Evolutionary conservation across 805 yeast species (phyloP), one percentile per base, ranked within the genome.

Genomic region (Candida incommunis): DNA sequence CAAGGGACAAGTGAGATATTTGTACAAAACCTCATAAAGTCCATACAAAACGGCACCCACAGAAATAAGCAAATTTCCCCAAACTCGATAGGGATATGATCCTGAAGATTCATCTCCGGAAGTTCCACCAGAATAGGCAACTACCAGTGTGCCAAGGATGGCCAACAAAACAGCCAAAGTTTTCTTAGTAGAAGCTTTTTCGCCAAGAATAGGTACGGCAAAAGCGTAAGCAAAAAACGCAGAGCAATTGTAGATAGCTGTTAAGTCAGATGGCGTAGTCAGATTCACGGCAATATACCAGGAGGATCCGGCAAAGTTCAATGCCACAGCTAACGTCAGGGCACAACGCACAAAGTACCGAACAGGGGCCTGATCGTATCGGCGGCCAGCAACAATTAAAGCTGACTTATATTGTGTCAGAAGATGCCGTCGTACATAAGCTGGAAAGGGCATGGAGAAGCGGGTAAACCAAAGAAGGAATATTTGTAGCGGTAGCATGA

Each of bases 181-280:
- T 60, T 86, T 85, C 43, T 74, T 55, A 67, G 75, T 68, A 2
- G 79, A 73, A 54, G 84, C 75, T 42, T 62, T 65, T 55, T 86
- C 95, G 26, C 74, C 65, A 43, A 86, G 66, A 20, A 86, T 61
- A 1, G 87, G 83, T 23, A 86, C 78, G 2, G 94, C 85, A 62
- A 86, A 85, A 15, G 83, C 74, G 56, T 86, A 80, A 0, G 95
- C 95, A 3, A 88, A 80, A 59, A 86, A 86, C 0, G 95, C 94
- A 15, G 90, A 80, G 58, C 92, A 84, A 64, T 86, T 85, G 64
- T 85, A 86, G 48, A 85, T 85, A 2, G 95, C 95, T 2, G 95
- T 86, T 29, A 86, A 81, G 55, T 86, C 95, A 2, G 85, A 71
- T 0, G 94, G 85, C 23, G 87, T 81, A 0, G 94, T 78, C 56